phyloP scores from a whole-genome alignment of 1,284 basidiomycete genomes.

The Polyporus tsugae region DNA sequence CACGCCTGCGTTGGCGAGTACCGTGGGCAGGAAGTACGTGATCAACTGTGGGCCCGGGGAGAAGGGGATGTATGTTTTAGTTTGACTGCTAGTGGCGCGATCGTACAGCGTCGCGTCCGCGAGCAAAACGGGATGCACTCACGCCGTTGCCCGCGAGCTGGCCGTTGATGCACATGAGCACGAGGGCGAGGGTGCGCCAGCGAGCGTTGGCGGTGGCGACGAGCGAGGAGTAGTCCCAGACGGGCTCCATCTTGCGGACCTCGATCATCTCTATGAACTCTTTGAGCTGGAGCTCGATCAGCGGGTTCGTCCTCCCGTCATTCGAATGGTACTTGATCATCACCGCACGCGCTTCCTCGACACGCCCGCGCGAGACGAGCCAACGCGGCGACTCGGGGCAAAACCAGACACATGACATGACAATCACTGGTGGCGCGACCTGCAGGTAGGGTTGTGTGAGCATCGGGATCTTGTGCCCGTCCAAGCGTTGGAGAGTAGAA shows the following conservation, averaged over 20 bases:
- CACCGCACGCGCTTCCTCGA: conserved; percentile 34
- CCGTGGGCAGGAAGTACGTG: conserved; percentile 25
- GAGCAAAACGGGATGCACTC: neutral
- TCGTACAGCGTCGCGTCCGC: neutral
- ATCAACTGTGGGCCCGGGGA: conserved; percentile 13
- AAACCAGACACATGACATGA: conserved; percentile 33
- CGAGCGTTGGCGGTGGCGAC: conserved; percentile 18
- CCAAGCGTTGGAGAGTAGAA: neutral
- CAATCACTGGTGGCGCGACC: conserved; percentile 24
- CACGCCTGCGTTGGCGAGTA: conserved; percentile 21
- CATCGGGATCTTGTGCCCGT: neutral
- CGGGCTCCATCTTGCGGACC: conserved; percentile 24
- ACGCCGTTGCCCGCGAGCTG: conserved; percentile 27
- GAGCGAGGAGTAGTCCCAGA: conserved; percentile 23
- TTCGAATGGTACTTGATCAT: conserved; percentile 28
- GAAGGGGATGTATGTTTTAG: neutral
- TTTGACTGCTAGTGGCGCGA: too few species aligned
- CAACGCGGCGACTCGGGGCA: conserved; percentile 38
- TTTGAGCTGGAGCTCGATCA: conserved; percentile 22
- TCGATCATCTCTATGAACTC: conserved; percentile 24
- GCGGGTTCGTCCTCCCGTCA: conserved; percentile 23
- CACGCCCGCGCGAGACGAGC: conserved; percentile 36
- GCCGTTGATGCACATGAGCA: conserved; percentile 26
- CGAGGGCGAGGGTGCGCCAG: conserved; percentile 22
- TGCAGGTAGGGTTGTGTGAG: neutral